Conservation (phyloP, 2,329 filamentous ascomycete species). For the Hymenoscyphus fraxineus region DNA sequence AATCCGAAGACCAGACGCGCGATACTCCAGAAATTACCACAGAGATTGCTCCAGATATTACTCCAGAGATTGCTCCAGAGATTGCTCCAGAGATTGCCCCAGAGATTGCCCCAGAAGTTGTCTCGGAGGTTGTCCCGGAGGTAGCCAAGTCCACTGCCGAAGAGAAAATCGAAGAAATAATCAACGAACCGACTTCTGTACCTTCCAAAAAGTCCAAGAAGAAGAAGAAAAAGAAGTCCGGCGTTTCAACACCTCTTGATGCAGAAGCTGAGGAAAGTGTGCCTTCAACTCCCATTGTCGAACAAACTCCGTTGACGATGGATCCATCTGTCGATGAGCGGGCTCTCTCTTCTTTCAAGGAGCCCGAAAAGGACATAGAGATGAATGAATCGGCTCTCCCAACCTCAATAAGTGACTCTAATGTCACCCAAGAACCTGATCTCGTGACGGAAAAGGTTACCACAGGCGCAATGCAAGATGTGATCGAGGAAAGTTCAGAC, state of each 20-base stretch:
- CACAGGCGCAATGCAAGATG: neutral
- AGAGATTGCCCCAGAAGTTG: too few species aligned
- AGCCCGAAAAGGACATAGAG: constrained; percentile 13
- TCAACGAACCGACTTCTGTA: constrained; percentile 14
- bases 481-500: neutral
- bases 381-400: constrained; percentile 1
- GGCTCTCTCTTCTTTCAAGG: constrained; percentile 1
- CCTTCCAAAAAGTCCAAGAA: constrained; percentile 22
- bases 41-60: too few species aligned
- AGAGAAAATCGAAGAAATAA: constrained; percentile 4
- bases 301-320: neutral
- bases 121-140: too few species aligned
- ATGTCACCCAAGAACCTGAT: neutral
- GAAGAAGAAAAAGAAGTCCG: constrained; percentile 23
- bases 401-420: constrained; percentile 4
- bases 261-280: neutral
- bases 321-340: neutral
- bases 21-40: too few species aligned
- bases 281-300: neutral
- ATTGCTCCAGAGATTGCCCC: too few species aligned
- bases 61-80: too few species aligned
- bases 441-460: neutral
- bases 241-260: constrained; percentile 17
- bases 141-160: neutral
- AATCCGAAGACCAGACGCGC: neutral